These are phyloP conservation scores for Eimeria brunetti DNA, from an alignment of 169 alveolate species.

Conservation along the genomic window DNA sequence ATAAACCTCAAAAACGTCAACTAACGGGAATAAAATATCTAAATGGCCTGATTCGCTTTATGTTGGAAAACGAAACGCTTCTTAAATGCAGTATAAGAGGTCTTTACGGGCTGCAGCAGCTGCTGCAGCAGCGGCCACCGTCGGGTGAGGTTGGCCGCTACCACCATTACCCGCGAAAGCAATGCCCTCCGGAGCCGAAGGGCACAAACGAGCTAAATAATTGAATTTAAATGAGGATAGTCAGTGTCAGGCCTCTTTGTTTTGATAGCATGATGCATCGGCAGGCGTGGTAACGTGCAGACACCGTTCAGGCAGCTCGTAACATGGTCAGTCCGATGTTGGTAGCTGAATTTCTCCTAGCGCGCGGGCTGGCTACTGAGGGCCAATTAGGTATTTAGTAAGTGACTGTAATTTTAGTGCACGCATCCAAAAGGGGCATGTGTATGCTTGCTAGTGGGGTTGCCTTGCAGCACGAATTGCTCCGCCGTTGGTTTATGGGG, in stretches of 20 bases:
- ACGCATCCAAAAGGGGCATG: background rate
- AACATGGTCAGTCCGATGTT: background rate
- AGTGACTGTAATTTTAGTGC: background rate
- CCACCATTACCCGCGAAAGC: background rate
- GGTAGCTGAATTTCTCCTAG: background rate
- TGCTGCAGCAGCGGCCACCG: background rate
- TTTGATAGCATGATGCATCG: background rate
- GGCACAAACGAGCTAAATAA: background rate
- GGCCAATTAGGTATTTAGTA: background rate
- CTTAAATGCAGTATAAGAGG: background rate
- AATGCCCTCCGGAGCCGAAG: background rate
- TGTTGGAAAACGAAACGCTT: background rate
- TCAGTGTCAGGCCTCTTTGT: background rate
- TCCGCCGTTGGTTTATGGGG: no score
- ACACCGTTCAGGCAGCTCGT: background rate
- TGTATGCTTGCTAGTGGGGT: no score
- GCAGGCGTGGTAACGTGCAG: background rate
- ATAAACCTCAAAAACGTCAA: background rate
- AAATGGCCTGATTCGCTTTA: background rate
- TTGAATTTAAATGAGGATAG: background rate
- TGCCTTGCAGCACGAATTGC: no score
- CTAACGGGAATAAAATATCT: background rate
- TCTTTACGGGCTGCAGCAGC: slow-evolving; percentile 6
- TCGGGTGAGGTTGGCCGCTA: background rate
- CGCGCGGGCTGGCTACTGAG: background rate